Conservation (phyloP, 2,329 filamentous ascomycete genomes). For the Pseudogymnoascus sp. region DNA sequence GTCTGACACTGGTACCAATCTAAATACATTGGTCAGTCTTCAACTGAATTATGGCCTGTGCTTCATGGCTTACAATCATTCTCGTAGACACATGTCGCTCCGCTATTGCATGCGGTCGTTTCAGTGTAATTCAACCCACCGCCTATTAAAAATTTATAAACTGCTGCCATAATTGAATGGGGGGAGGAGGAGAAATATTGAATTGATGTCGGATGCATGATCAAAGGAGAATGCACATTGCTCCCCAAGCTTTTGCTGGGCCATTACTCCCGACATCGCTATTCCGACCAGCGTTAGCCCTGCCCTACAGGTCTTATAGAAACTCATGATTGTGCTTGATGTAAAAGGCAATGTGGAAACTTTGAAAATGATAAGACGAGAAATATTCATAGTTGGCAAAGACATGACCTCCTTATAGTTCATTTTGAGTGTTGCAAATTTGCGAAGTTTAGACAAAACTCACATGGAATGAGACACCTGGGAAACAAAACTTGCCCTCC, state of each 20-base stretch:
- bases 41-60: neutral
- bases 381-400: neutral
- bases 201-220: neutral
- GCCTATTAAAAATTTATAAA: neutral
- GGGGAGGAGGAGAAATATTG: neutral
- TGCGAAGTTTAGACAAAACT: neutral
- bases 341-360: neutral
- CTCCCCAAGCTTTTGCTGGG: neutral
- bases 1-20: neutral
- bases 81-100: neutral
- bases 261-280: neutral
- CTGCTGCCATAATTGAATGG: neutral
- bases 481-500: neutral
- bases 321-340: neutral
- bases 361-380: neutral
- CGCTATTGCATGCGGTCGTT: neutral
- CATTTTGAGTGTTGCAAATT: neutral
- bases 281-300: neutral
- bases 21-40: neutral
- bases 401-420: neutral
- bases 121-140: neutral
- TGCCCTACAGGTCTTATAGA: neutral
- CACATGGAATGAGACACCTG: neutral
- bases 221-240: neutral
- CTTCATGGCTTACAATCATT: neutral